Base-by-base conservation (phyloP, 163 green algal genomes). In the Scenedesmus sp. region DNA sequence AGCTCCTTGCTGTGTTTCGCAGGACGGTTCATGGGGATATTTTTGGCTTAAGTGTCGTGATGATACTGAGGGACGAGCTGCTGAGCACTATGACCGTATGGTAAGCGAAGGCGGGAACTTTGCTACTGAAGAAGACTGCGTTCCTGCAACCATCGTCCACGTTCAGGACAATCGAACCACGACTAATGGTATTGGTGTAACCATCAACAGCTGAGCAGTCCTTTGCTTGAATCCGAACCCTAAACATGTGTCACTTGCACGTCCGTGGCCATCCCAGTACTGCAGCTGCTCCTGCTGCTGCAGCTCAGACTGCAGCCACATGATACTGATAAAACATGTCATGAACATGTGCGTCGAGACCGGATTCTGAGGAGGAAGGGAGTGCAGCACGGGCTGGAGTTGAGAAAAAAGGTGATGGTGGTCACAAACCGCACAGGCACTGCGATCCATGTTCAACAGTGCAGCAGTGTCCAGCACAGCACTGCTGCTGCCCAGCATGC, bases 1-100 rank as follows among this genome's bases (percentile, higher is more conserved):
- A 92, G 81, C 60, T 92, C 89, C 23, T 59, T 73, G 64, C 89
- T 88, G 60, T 67, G 23, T 82, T 88, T 92, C 4, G 82, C 59
- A 1, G 73, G 70, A 79, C 70, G 70, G 23, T 79, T 79, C 70
- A 79, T 79, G 13, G 70, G 10, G 8, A 9, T 0, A 5, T 70
- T 10, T 5, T 23, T 70, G 10, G 9, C 9, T 20, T 23, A 3
- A 5, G 9, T 1, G 18, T 70, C 62, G 10, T 70, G 10, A 23
- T 3, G 12, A 5, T 76, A 23, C 70, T 3, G 70, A 79, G 46
- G 23, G 20, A 23, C 3, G 4, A 13, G 2, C 46, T 15, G 23
- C 4, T 20, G 12, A 5, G 64, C 4, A 18, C 64, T 73, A 20
- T 46, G 34, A 46, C 34, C 34, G 34, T 46, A 46, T 46, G 34